Percentiles rank a stretch among this genome's conserved stretches.
Evolutionary conservation across 306 rosid species (phyloP).

Genomic region (Castanopsis chinensis): DNA sequence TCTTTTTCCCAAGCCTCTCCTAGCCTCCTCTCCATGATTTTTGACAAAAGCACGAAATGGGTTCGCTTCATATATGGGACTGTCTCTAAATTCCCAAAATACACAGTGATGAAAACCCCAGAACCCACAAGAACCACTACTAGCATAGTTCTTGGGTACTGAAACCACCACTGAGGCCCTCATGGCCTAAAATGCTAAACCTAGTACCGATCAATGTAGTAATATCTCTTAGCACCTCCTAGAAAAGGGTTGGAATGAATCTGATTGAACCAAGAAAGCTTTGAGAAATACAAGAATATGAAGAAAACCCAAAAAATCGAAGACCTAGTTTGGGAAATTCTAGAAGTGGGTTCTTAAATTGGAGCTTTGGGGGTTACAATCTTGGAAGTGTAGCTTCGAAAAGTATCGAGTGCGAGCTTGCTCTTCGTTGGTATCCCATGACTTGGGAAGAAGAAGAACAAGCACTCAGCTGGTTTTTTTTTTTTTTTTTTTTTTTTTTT

Average conservation of each 20-base stretch:
- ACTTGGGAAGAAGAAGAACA: too few species aligned
- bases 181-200: slow-evolving; percentile 67
- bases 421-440: slow-evolving; percentile 46
- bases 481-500: too few species aligned
- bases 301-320: slow-evolving; percentile 32
- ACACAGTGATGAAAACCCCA: slow-evolving; percentile 54
- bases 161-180: slow-evolving; percentile 69
- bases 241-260: slow-evolving; percentile 22
- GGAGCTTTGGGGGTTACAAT: slow-evolving; percentile 6
- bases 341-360: slow-evolving; percentile 25
- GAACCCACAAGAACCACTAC: slow-evolving; percentile 56
- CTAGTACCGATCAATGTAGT: slow-evolving; percentile 61
- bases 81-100: slow-evolving; percentile 66
- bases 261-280: slow-evolving; percentile 14
- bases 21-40: slow-evolving; percentile 49
- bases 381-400: slow-evolving; percentile 45
- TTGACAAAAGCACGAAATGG: slow-evolving; percentile 66
- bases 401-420: slow-evolving; percentile 39
- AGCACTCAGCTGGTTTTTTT: not conserved
- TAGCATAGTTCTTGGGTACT: slow-evolving; percentile 52
- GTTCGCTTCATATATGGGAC: slow-evolving; percentile 72
- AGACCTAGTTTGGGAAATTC: slow-evolving; percentile 21
- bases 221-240: slow-evolving; percentile 47
- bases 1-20: slow-evolving; percentile 40
- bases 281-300: slow-evolving; percentile 28